phyloP scores from a whole-genome alignment of 2,329 filamentous ascomycete genomes.

The Neoscytalidium dimidiatum region DNA sequence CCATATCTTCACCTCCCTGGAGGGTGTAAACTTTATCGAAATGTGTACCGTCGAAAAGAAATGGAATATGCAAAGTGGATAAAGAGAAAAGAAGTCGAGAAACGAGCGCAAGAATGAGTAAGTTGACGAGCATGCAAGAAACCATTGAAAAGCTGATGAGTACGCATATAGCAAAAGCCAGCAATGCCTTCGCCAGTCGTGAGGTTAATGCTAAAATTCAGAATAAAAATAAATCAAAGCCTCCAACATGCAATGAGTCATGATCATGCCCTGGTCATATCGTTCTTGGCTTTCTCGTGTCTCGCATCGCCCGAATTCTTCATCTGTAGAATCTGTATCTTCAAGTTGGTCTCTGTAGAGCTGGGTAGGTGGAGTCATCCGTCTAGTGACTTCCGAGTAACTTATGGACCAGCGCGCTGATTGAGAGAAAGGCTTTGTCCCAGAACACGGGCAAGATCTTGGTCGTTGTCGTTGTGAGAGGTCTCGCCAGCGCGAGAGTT shows the following conservation, averaged over 20 bases:
- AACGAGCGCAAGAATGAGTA: not conserved
- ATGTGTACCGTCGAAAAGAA: slow-evolving; percentile 6
- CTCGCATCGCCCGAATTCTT: not conserved
- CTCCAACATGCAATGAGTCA: slow-evolving; percentile 7
- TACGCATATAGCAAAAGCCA: not conserved
- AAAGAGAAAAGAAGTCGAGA: too few species aligned
- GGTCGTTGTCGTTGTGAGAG: slow-evolving; percentile 3
- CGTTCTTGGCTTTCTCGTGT: not conserved
- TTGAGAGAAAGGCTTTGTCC: slow-evolving; percentile 4
- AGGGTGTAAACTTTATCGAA: not conserved
- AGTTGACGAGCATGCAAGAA: not conserved
- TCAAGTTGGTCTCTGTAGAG: not conserved
- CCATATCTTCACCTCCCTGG: not conserved
- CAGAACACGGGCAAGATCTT: not conserved
- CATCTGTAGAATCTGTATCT: not conserved
- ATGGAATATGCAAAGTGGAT: not conserved
- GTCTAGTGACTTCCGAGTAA: not conserved
- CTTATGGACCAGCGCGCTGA: slow-evolving; percentile 8
- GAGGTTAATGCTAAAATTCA: not conserved
- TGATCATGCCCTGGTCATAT: slow-evolving; percentile 2
- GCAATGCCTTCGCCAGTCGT: slow-evolving; percentile 1
- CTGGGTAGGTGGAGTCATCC: not conserved
- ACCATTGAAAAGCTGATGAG: not conserved
- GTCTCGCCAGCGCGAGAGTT: not conserved
- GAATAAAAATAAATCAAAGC: not conserved